Base-by-base conservation (phyloP, 192 early-diverging fungal genomes). In the Coemansia javaensis region DNA sequence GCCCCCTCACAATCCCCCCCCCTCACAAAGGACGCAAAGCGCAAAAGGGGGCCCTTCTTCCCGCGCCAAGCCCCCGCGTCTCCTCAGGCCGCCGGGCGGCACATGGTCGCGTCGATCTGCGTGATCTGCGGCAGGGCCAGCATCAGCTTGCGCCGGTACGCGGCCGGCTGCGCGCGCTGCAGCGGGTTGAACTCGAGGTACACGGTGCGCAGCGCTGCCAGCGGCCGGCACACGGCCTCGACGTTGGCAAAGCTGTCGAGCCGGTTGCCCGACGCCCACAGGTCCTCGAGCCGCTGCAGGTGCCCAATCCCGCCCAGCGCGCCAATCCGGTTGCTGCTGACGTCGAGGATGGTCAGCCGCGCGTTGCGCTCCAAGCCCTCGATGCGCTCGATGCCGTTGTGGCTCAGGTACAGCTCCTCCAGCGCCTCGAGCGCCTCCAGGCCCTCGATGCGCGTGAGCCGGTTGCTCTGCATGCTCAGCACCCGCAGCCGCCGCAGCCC, bases 181-280 rank as follows among this genome's bases (percentile, higher is more conserved):
- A 99, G 49, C 3, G 94, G 96, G 61, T 97, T 99, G 36, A 89
- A 87, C 66, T 99, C 96, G 24, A 97, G 75, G 61, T 99, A 99
- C 6, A 97, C 85, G 0, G 94, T 97, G 14, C 81, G 65, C 49
- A 91, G 79, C 2, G 86, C 64, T 18, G 45, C 36, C 32, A 85
- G 79, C 16, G 68, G 45, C 2, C 59, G 73, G 37, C 43, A 96
- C 66, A 89, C 77, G 1, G 43, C 23, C 53, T 93, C 83, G 27
- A 99, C 62, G 41, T 90, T 82, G 14, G 85, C 83, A 44, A 89
- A 90, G 6, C 83, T 82, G 20, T 80, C 75, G 31, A 98, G 67
- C 46, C 82, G 42, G 66, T 95, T 95, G 45, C 76, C 76, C 51
- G 81, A 89, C 17, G 88, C 90, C 95, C 95, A 98, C 27, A 98